Base-by-base conservation (phyloP, 805 yeast genomes). In the Komagataella pastoris region DNA sequence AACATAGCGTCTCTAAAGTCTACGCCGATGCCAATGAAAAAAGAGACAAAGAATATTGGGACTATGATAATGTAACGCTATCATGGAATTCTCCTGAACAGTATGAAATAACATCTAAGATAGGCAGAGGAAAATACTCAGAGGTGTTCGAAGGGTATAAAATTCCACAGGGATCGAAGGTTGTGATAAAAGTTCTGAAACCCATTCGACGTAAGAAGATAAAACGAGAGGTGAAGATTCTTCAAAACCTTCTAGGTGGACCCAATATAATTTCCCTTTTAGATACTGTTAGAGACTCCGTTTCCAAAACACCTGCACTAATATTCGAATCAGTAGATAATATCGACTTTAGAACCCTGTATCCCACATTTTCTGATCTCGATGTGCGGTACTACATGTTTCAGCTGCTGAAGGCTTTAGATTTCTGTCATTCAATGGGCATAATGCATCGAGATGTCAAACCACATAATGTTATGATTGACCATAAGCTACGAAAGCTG, bases 381-480 rank as follows among this genome's bases (percentile, higher is more conserved):
- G 97, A 90, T 63, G 83, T 89, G 57, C 79, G 88, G 57, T 88
- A 67, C 68, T 90, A 90, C 68, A 87, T 90, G 79, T 81, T 74
- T 57, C 93, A 89, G 68, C 72, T 90, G 57, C 74, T 90, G 59
- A 76, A 73, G 53, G 97, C 97, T 0, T 74, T 90, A 56, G 95
- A 90, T 69, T 89, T 77, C 66, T 83, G 88, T 51, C 97, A 90
- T 69, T 85, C 95, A 5, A 85, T 85, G 83, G 97, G 97, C 44
- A 88, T 90, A 57, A 88, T 88, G 84, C 97, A 88, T 67, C 74
- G 97, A 64, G 97, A 88, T 67, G 96, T 88, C 50, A 88, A 88
- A 64, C 96, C 96, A 8, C 96, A 88, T 65, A 88, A 88, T 62
- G 88, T 88, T 47, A 88, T 88, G 96, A 88, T 88, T 58, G 96